Percentiles rank a stretch among this genome's conserved stretches.
phyloP scores from a whole-genome alignment of 805 yeast genomes.

The Maudiozyma pseudohumilis region DNA sequence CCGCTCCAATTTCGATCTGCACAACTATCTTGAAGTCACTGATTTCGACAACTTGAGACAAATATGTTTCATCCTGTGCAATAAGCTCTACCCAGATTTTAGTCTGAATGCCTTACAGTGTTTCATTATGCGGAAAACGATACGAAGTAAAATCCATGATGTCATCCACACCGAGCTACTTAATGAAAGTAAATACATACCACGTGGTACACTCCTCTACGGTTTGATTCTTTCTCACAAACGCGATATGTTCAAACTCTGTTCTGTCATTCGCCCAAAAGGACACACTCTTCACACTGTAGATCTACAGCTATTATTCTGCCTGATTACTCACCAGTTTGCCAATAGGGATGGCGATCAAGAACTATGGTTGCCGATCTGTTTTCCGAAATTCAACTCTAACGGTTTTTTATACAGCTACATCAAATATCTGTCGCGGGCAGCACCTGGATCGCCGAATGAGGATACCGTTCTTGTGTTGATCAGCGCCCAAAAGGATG shows the following conservation, averaged over 20 bases:
- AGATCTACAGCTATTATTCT: slow-evolving; percentile 66
- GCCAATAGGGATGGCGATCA: slow-evolving; percentile 33
- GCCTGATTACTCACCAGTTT: slow-evolving; percentile 48
- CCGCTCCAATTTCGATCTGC: slow-evolving; percentile 71
- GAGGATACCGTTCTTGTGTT: slow-evolving; percentile 34
- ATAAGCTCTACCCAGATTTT: slow-evolving; percentile 46
- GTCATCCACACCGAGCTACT: slow-evolving; percentile 16
- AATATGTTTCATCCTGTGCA: slow-evolving; percentile 44
- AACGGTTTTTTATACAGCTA: slow-evolving; percentile 82
- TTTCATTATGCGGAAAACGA: slow-evolving; percentile 45
- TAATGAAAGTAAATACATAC: slow-evolving; percentile 16
- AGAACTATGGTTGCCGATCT: slow-evolving; percentile 89
- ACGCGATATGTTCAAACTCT: slow-evolving; percentile 36
- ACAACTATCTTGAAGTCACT: slow-evolving; percentile 64
- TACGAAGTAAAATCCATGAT: slow-evolving; percentile 41
- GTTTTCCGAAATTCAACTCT: slow-evolving; percentile 82
- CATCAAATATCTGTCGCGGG: slow-evolving; percentile 45
- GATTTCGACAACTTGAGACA: slow-evolving; percentile 65
- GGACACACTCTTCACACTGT: slow-evolving; percentile 71
- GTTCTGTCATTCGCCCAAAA: slow-evolving; percentile 65
- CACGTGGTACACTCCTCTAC: slow-evolving; percentile 54
- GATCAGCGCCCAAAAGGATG: slow-evolving; percentile 53
- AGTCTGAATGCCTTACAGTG: slow-evolving; percentile 59
- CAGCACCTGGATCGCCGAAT: slow-evolving; percentile 4
- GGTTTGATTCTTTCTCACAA: slow-evolving; percentile 60